Evolutionary conservation across 164 flowering plant genomes (phyloP), one percentile per base, ranked within the genome.

Genomic region (Platanus orientalis): DNA sequence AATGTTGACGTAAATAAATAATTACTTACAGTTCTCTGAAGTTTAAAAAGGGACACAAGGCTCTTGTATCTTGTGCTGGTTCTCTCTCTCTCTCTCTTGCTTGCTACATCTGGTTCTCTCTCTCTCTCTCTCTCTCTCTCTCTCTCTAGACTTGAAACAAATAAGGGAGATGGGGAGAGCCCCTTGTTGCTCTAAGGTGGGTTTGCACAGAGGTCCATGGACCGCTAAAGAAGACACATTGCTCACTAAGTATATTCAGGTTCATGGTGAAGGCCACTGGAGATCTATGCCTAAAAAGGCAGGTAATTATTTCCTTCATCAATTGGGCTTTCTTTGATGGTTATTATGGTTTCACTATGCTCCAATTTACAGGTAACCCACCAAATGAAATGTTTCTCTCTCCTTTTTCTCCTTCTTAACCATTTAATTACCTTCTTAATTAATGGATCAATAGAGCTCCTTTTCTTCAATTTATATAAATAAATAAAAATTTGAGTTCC

Each of bases 261-360:
- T 69, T 54, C 80, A 85, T 61, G 90, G 84, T 53, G 87, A 83
- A 78, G 90, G 87, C 39, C 77, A 75, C 45, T 85, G 90, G 90
- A 71, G 84, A 68, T 80, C 86, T 54, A 32, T 85, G 58, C 90
- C 90, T 25, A 78, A 78, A 54, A 80, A 77, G 57, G 87, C 90
- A 60, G 90, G 90, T 83, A 76, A n/a, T n/a, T n/a, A n/a, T n/a
- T n/a, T n/a, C n/a, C n/a, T n/a, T n/a, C n/a, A n/a, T n/a, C n/a
- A n/a, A n/a, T n/a, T n/a, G n/a, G n/a, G n/a, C n/a, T n/a, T n/a
- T n/a, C n/a, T n/a, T n/a, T n/a, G n/a, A n/a, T n/a, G n/a, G n/a
- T n/a, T n/a, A n/a, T n/a, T n/a, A n/a, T n/a, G n/a, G n/a, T n/a
- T n/a, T n/a, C n/a, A n/a, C n/a, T n/a, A n/a, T n/a, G n/a, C n/a